Evolutionary conservation across 2,329 filamentous ascomycete genomes (phyloP).

Genomic region (Hymenoscyphus albidus): DNA sequence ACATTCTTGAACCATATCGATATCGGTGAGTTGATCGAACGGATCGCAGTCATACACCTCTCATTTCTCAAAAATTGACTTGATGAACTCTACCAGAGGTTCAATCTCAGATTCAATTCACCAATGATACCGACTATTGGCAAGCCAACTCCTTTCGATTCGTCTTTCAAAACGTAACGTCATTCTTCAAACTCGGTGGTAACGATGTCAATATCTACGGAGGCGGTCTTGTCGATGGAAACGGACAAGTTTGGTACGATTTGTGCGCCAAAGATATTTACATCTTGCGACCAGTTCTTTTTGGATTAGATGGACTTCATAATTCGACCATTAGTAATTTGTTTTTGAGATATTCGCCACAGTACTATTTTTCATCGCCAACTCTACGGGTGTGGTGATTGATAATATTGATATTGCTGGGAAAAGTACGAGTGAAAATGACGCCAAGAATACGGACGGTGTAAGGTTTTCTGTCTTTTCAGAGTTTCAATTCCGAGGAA

Average conservation of each 20-base stretch:
- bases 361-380: constrained; percentile 64
- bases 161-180: constrained; percentile 61
- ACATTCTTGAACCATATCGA: constrained; percentile 63
- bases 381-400: constrained; percentile 61
- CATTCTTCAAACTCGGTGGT: constrained; percentile 65
- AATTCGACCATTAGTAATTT: constrained; percentile 56
- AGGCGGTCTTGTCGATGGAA: constrained; percentile 59
- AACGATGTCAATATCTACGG: constrained; percentile 66
- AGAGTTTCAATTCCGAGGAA: neutral
- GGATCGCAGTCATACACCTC: no score
- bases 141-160: constrained; percentile 60
- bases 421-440: constrained; percentile 47
- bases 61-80: neutral
- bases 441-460: constrained; percentile 63
- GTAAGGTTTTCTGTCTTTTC: neutral
- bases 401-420: constrained; percentile 59
- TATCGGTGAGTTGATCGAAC: constrained; percentile 42
- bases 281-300: constrained; percentile 55
- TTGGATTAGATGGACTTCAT: constrained; percentile 54
- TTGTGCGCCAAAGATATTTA: constrained; percentile 52
- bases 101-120: constrained; percentile 58
- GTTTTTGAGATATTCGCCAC: constrained; percentile 54
- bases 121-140: constrained; percentile 67
- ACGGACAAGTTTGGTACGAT: constrained; percentile 59
- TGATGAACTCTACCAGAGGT: constrained; percentile 41